phyloP scores from a whole-genome alignment of 75 land plant species.

The Pinus taeda region DNA sequence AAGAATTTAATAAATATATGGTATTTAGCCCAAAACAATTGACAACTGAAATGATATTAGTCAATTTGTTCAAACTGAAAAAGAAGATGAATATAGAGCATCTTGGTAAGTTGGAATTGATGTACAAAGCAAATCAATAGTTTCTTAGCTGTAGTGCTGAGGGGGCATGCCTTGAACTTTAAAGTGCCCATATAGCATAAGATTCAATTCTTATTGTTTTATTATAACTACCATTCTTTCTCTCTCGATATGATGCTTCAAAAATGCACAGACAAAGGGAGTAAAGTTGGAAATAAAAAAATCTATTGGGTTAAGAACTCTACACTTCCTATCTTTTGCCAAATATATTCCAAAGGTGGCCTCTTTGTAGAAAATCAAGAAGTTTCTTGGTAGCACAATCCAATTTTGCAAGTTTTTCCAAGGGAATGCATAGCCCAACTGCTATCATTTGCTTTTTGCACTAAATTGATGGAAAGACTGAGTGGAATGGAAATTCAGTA shows the following conservation, averaged over 20 bases:
- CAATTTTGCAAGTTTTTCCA: conserved; percentile 59
- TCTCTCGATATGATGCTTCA: not conserved
- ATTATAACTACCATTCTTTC: not conserved
- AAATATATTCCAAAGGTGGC: conserved; percentile 68
- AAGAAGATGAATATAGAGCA: not conserved
- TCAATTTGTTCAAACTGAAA: not conserved
- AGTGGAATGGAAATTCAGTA: conserved; percentile 53
- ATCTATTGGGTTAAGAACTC: not conserved
- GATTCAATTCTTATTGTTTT: not conserved
- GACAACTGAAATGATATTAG: not conserved
- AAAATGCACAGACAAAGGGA: too few species aligned
- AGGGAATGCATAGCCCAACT: conserved; percentile 51
- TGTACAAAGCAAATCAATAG: not conserved
- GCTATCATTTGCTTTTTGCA: conserved; percentile 79
- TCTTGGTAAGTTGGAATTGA: not conserved
- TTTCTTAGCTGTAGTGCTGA: not conserved
- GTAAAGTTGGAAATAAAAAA: not conserved
- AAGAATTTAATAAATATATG: not conserved
- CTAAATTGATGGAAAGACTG: conserved; percentile 38
- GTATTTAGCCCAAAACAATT: not conserved
- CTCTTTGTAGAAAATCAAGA: conserved; percentile 49
- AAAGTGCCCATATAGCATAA: not conserved
- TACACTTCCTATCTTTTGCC: conserved; percentile 11
- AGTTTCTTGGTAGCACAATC: conserved; percentile 70
- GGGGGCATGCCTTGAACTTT: not conserved